Conservation (phyloP, 352 stramenopile genomes). For the Lagenidium giganteum region DNA sequence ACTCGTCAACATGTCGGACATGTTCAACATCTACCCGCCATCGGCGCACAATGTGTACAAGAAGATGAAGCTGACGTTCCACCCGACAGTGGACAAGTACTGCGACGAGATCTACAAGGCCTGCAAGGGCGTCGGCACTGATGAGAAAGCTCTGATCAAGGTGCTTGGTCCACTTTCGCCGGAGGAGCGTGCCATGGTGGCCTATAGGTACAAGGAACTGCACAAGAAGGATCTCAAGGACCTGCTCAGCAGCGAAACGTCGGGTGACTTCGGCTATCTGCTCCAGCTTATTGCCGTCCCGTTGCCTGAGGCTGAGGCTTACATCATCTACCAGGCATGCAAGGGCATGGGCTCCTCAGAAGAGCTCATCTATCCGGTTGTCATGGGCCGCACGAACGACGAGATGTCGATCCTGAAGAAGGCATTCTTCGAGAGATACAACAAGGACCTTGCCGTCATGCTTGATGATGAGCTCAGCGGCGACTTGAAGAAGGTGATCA, state of each 20-base stretch:
- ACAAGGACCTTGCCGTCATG: constrained; percentile 30
- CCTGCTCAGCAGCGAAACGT: constrained; percentile 59
- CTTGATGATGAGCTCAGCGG: constrained; percentile 30
- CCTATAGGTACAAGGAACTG: constrained; percentile 51
- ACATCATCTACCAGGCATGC: constrained; percentile 59
- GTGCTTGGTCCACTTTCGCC: constrained; percentile 36
- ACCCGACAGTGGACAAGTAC: constrained; percentile 33
- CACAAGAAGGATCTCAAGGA: constrained; percentile 42
- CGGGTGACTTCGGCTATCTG: constrained; percentile 51
- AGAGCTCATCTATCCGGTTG: constrained; percentile 48
- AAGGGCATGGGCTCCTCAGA: constrained; percentile 50
- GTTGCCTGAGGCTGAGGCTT: constrained; percentile 53
- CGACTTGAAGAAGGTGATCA: constrained; percentile 31
- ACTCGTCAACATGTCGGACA: constrained; percentile 22
- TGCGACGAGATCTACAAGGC: constrained; percentile 65
- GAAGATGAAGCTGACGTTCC: constrained; percentile 40
- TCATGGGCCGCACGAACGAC: constrained; percentile 26
- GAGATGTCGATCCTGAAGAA: constrained; percentile 43
- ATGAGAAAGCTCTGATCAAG: constrained; percentile 57
- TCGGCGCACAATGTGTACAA: constrained; percentile 62
- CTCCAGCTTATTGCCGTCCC: constrained; percentile 48
- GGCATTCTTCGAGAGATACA: constrained; percentile 34
- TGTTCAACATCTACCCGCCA: constrained; percentile 56
- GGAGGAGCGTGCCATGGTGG: constrained; percentile 42
- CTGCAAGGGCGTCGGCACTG: constrained; percentile 54